Conservation (phyloP, 2,329 filamentous ascomycete species). For the Ophiostoma sp. region DNA sequence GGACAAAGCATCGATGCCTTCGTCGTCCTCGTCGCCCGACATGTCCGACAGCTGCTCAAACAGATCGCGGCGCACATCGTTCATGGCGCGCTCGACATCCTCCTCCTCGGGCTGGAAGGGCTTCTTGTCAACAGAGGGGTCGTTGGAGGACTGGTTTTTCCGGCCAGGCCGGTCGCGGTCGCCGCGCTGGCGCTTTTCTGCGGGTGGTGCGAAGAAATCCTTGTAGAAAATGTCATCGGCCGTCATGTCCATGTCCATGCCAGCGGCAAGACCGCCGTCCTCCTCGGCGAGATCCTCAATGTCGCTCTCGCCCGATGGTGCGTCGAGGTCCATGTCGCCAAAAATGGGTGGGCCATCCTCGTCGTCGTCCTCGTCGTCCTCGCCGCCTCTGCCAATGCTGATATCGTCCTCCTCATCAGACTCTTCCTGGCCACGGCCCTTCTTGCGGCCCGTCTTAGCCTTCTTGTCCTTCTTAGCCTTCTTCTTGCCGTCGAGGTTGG, state of each 20-base stretch:
- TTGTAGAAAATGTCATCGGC: conserved; percentile 87
- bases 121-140: conserved; percentile 46
- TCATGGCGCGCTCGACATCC: conserved; percentile 78
- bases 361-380: conserved; percentile 42
- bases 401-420: conserved; percentile 27
- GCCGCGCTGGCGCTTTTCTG: conserved; percentile 66
- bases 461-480: conserved; percentile 17
- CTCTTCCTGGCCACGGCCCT: conserved; percentile 18
- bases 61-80: conserved; percentile 74
- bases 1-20: conserved; percentile 49
- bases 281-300: conserved; percentile 58
- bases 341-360: conserved; percentile 80
- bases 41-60: conserved; percentile 72
- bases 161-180: conserved; percentile 43
- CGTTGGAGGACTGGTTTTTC: conserved; percentile 43
- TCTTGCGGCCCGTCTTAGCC: neutral
- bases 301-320: conserved; percentile 61
- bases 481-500: conserved; percentile 20
- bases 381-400: conserved; percentile 23
- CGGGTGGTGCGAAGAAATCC: conserved; percentile 87
- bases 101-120: conserved; percentile 49
- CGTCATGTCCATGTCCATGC: conserved; percentile 47
- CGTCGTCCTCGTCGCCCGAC: conserved; percentile 36
- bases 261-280: conserved; percentile 43
- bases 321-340: conserved; percentile 69